phyloP scores from a whole-genome alignment of 805 yeast species.

The Yarrowia sp. region DNA sequence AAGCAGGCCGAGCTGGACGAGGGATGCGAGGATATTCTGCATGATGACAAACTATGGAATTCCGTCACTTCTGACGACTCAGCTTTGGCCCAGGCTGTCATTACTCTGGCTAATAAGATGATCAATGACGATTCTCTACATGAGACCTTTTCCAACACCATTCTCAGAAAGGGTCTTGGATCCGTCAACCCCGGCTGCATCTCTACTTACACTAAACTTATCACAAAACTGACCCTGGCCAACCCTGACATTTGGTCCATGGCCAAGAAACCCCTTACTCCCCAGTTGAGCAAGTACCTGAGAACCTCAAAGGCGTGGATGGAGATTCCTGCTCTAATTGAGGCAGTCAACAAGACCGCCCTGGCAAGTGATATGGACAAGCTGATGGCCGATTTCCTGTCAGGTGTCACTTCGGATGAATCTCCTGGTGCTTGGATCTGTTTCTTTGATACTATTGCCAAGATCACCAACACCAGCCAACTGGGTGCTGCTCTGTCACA shows the following conservation, averaged over 20 bases:
- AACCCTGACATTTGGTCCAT: conserved; percentile 49
- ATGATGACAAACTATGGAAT: conserved; percentile 57
- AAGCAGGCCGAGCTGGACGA: conserved; percentile 37
- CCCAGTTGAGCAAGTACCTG: conserved; percentile 35
- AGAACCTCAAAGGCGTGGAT: conserved; percentile 26
- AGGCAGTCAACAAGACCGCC: conserved; percentile 19
- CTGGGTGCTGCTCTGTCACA: conserved; percentile 17
- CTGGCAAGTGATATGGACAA: conserved; percentile 3
- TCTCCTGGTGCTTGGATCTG: conserved; percentile 28
- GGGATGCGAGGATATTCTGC: conserved; percentile 51
- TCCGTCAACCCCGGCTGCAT: conserved; percentile 36
- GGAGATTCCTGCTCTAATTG: conserved; percentile 22
- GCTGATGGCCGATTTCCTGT: conserved; percentile 12
- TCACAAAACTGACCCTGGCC: conserved; percentile 56
- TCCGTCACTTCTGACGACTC: conserved; percentile 53
- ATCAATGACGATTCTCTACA: conserved; percentile 40
- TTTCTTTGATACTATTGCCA: conserved; percentile 25
- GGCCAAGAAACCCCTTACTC: conserved; percentile 30
- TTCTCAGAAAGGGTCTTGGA: conserved; percentile 44
- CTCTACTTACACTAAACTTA: conserved; percentile 22
- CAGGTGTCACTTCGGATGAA: conserved; percentile 20
- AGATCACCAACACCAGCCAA: conserved; percentile 23
- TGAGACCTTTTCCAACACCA: conserved; percentile 39
- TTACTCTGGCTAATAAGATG: conserved; percentile 52
- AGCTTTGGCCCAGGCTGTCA: conserved; percentile 54